Percentiles rank a stretch among this genome's conserved stretches.
phyloP scores from a whole-genome alignment of 495 filamentous ascomycete genomes.

The Geoglossum glabrum region DNA sequence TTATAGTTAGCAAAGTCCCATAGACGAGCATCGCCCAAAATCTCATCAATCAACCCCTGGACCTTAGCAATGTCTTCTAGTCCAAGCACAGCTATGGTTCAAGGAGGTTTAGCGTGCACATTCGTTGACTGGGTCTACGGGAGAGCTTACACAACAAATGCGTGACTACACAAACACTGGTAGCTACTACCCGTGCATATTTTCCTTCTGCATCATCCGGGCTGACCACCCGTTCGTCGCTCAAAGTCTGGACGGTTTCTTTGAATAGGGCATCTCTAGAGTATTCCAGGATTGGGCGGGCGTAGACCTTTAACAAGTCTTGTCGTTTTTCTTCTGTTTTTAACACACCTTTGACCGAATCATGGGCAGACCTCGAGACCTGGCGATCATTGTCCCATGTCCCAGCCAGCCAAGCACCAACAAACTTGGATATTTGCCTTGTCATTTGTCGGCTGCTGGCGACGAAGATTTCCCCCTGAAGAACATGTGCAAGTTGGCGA shows the following conservation, averaged over 20 bases:
- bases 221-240: slow-evolving; percentile 67
- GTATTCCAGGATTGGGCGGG: slow-evolving; percentile 56
- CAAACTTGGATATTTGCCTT: slow-evolving; percentile 50
- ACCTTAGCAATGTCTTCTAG: slow-evolving; percentile 17
- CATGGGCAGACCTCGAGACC: slow-evolving; percentile 49
- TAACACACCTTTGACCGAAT: slow-evolving; percentile 54
- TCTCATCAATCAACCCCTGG: slow-evolving; percentile 24
- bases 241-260: slow-evolving; percentile 63
- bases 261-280: slow-evolving; percentile 51
- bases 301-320: slow-evolving; percentile 58
- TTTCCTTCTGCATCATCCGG: slow-evolving; percentile 70
- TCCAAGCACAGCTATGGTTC: slow-evolving; percentile 10
- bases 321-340: slow-evolving; percentile 54
- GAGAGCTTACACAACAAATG: slow-evolving; percentile 24
- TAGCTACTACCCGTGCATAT: slow-evolving; percentile 58
- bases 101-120: neutral
- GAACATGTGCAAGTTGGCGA: slow-evolving; percentile 56
- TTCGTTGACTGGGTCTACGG: neutral
- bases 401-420: slow-evolving; percentile 76
- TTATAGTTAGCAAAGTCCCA: slow-evolving; percentile 53
- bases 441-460: slow-evolving; percentile 63
- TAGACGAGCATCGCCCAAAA: slow-evolving; percentile 44
- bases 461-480: slow-evolving; percentile 52
- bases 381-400: slow-evolving; percentile 65
- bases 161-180: slow-evolving; percentile 34